Conservation (phyloP, 2,329 filamentous ascomycete genomes). For the Botryotinia convoluta region DNA sequence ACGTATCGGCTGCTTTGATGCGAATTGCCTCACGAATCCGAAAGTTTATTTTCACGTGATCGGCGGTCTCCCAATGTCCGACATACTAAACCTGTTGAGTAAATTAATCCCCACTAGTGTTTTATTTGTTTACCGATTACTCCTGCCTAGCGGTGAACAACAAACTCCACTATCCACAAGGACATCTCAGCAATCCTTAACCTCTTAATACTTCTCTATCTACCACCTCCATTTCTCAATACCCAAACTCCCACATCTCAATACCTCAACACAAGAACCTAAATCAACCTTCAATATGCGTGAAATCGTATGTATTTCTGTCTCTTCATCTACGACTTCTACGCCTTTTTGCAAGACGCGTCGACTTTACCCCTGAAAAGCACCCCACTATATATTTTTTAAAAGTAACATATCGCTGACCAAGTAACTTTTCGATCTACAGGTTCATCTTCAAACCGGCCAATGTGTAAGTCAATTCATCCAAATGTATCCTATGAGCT, state of each 20-base stretch:
- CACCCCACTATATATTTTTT: constrained; percentile 39
- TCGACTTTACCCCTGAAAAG: constrained; percentile 42
- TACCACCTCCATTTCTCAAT: constrained; percentile 24
- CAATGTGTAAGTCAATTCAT: constrained; percentile 78
- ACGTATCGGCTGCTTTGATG: not conserved
- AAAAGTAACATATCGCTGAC: constrained; percentile 54
- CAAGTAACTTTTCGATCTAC: constrained; percentile 45
- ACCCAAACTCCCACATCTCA: constrained; percentile 5
- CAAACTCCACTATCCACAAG: constrained; percentile 30
- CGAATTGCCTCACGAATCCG: constrained; percentile 1
- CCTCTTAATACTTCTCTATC: constrained; percentile 27
- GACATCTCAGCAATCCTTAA: constrained; percentile 23
- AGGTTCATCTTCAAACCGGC: constrained; percentile 99
- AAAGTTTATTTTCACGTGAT: constrained; percentile 14
- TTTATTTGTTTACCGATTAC: constrained; percentile 20
- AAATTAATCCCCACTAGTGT: constrained; percentile 11
- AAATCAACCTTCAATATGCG: constrained; percentile 58
- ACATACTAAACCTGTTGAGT: not conserved
- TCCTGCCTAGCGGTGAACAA: constrained; percentile 23
- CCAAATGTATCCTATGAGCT: constrained; percentile 14
- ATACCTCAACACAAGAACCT: constrained; percentile 25
- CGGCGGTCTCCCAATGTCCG: not conserved
- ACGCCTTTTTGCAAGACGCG: constrained; percentile 38
- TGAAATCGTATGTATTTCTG: constrained; percentile 62
- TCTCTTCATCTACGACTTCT: constrained; percentile 14